These are phyloP conservation scores for Claviceps africana DNA, from an alignment of 2,329 filamentous ascomycete species.

Conservation along the genomic window DNA sequence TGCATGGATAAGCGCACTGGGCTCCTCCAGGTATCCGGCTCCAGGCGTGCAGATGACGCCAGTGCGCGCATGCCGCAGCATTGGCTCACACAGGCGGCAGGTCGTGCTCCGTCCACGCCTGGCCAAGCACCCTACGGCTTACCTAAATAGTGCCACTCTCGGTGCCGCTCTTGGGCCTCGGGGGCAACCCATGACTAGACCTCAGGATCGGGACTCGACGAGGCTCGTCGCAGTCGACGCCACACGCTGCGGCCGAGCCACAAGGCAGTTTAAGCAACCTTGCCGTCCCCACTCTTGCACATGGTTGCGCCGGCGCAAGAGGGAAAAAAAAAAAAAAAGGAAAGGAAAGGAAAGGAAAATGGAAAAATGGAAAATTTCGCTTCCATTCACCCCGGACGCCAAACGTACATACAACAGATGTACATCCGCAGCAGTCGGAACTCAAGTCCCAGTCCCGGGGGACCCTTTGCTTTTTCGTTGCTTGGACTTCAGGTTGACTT, in stretches of 20 bases:
- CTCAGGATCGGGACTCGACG: neutral
- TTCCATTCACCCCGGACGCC: neutral
- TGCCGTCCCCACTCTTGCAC: constrained; percentile 14
- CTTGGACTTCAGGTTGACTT: neutral
- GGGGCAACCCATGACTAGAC: too few relatives aligned
- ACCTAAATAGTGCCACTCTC: neutral
- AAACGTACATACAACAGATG: neutral
- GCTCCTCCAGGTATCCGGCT: neutral
- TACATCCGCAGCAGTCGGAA: neutral
- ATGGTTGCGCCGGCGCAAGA: constrained; percentile 10
- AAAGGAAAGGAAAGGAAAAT: too few relatives aligned
- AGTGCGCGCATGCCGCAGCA: neutral
- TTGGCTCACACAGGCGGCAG: neutral
- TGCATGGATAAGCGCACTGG: too few relatives aligned
- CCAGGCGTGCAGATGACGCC: neutral
- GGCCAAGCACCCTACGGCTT: neutral
- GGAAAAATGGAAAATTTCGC: neutral
- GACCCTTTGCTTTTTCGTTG: neutral
- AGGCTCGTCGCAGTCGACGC: neutral
- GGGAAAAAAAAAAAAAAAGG: too few relatives aligned
- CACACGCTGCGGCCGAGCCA: neutral
- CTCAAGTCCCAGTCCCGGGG: neutral
- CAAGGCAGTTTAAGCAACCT: constrained; percentile 10
- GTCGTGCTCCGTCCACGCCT: neutral
- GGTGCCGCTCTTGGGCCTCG: too few relatives aligned